Conservation (phyloP, 345 rosid genomes). For the Camelina hispida region DNA sequence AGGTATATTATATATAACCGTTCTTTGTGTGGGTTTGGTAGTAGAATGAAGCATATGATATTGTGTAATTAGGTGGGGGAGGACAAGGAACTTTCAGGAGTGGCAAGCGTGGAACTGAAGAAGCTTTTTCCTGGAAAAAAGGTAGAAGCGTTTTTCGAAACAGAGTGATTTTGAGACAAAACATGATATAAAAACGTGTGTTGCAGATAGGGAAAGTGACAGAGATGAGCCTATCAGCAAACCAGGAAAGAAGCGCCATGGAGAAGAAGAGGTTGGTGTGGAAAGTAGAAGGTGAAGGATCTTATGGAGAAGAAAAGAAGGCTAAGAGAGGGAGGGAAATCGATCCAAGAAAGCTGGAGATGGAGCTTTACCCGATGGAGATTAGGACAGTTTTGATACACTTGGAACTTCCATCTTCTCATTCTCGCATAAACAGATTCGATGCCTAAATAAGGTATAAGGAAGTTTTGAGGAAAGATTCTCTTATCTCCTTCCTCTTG, state of each 20-base stretch:
- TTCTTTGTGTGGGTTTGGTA: conserved; percentile 29
- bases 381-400: conserved; percentile 68
- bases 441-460: conserved; percentile 29
- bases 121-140: conserved; percentile 63
- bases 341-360: conserved; percentile 63
- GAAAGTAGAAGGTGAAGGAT: conserved; percentile 63
- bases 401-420: conserved; percentile 43
- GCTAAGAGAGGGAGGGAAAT: conserved; percentile 67
- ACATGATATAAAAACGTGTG: background rate
- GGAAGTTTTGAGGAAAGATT: conserved; percentile 12
- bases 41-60: conserved; percentile 31
- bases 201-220: conserved; percentile 65
- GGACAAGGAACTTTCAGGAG: conserved; percentile 74
- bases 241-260: conserved; percentile 81
- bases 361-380: conserved; percentile 91
- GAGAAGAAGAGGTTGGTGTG: conserved; percentile 80
- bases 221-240: conserved; percentile 84
- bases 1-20: conserved; percentile 53
- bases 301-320: conserved; percentile 46
- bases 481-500: conserved; percentile 24
- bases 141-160: conserved; percentile 44
- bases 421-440: conserved; percentile 28
- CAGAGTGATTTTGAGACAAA: background rate
- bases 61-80: conserved; percentile 61
- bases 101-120: conserved; percentile 68